Conservation (phyloP, 164 flowering plant species). For the Brasenia schreberi region DNA sequence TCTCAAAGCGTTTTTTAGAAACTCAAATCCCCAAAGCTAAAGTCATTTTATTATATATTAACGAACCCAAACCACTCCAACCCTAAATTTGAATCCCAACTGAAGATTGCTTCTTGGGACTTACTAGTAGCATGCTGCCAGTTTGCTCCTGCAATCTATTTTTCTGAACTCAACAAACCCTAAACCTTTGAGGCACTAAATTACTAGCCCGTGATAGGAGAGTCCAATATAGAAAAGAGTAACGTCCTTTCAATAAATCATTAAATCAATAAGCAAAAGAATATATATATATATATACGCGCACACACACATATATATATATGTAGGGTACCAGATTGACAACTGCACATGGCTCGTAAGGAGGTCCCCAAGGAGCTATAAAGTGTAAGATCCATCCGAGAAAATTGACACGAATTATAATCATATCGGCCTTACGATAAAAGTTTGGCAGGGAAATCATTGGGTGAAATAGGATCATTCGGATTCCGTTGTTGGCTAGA, state of each 20-base stretch:
- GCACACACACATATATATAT: no score
- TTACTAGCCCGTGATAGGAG: background rate
- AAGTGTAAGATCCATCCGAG: background rate
- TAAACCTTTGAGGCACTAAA: background rate
- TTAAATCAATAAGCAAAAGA: background rate
- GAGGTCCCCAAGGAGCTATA: background rate
- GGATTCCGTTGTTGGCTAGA: background rate
- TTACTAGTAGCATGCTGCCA: background rate
- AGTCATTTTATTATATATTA: no score
- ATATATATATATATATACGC: no score
- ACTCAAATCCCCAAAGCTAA: background rate
- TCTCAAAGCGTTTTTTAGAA: background rate
- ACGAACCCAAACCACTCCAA: no score
- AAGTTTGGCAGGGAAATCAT: background rate
- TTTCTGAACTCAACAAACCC: background rate
- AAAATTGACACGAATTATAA: no score
- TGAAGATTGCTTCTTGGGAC: background rate
- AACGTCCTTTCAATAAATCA: background rate
- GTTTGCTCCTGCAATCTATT: background rate
- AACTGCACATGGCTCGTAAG: background rate
- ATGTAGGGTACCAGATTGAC: no score
- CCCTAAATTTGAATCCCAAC: background rate
- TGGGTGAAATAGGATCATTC: background rate
- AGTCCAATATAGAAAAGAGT: background rate
- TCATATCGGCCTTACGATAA: background rate